Percentiles rank a stretch among this genome's conserved stretches.
These are phyloP conservation scores for Phytophthora pini DNA, from an alignment of 352 stramenopile species.

Conservation along the genomic window DNA sequence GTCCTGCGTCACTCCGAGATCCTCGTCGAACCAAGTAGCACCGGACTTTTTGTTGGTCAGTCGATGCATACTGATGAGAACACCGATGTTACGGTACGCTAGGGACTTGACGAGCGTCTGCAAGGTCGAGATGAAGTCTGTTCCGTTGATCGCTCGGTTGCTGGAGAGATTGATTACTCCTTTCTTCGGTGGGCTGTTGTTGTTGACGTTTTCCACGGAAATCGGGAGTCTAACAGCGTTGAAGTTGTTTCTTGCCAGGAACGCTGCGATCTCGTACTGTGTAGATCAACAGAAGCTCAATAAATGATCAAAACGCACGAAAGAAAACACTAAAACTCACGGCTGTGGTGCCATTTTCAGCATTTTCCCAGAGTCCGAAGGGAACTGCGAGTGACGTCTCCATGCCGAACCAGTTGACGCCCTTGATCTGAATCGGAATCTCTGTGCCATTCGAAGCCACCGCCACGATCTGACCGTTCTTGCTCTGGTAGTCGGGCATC, in stretches of 20 bases:
- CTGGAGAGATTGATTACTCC: conserved; percentile 71
- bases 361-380: conserved; percentile 84
- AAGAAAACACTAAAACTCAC: conserved; percentile 12
- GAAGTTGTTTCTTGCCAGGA: conserved; percentile 85
- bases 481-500: conserved; percentile 78
- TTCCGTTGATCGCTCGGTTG: conserved; percentile 80
- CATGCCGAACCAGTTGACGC: conserved; percentile 85
- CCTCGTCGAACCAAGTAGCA: conserved; percentile 69
- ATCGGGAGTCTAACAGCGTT: conserved; percentile 78
- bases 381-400: conserved; percentile 69
- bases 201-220: conserved; percentile 71
- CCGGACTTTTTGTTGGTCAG: conserved; percentile 65
- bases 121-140: conserved; percentile 71
- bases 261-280: conserved; percentile 80
- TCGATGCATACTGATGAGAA: conserved; percentile 80
- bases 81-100: conserved; percentile 73
- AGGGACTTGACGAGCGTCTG: conserved; percentile 77
- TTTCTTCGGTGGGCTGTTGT: conserved; percentile 64
- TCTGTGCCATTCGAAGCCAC: conserved; percentile 75
- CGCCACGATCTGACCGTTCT: conserved; percentile 67
- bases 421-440: conserved; percentile 74
- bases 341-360: conserved; percentile 73
- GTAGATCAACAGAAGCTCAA: not conserved
- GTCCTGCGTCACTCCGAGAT: conserved; percentile 54
- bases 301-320: not conserved